Percentiles rank a stretch among this genome's conserved stretches.
Conservation (phyloP, 1,284 basidiomycete genomes). For the Naganishia sp. region DNA sequence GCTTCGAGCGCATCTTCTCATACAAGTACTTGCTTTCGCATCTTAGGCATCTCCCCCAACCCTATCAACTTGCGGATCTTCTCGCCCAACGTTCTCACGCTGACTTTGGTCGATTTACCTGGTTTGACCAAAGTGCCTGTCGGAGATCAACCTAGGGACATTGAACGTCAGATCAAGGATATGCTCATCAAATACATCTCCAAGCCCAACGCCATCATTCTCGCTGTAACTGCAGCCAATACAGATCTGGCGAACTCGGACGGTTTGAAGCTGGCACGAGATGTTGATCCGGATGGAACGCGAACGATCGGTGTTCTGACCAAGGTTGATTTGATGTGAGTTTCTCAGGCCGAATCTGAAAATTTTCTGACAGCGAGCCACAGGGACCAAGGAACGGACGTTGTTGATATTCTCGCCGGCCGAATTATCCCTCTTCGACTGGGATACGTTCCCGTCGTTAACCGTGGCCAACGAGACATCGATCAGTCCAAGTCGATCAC, state of each 20-base stretch:
- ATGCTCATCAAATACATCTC: slow-evolving; percentile 97
- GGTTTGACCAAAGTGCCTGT: slow-evolving; percentile 93
- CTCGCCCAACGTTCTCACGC: slow-evolving; percentile 92
- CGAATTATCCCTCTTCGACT: slow-evolving; percentile 87
- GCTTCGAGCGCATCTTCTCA: background rate
- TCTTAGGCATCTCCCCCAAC: slow-evolving; percentile 79
- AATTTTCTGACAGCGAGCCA: background rate
- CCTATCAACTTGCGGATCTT: slow-evolving; percentile 97
- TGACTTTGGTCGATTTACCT: slow-evolving; percentile 95
- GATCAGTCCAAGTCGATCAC: slow-evolving; percentile 81
- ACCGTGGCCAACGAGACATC: slow-evolving; percentile 95
- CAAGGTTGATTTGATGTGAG: slow-evolving; percentile 94
- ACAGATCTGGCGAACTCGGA: slow-evolving; percentile 98
- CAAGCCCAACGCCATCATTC: slow-evolving; percentile 76
- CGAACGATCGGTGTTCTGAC: slow-evolving; percentile 97
- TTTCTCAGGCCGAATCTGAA: slow-evolving; percentile 31
- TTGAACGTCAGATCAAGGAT: slow-evolving; percentile 95
- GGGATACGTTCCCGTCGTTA: slow-evolving; percentile 96
- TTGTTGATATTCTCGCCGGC: slow-evolving; percentile 97
- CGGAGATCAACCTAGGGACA: slow-evolving; percentile 95
- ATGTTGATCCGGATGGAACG: slow-evolving; percentile 92
- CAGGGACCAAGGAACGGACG: slow-evolving; percentile 95
- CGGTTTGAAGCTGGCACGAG: slow-evolving; percentile 91
- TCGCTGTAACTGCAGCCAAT: slow-evolving; percentile 95
- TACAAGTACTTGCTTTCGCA: too few relatives aligned